These are phyloP conservation scores for Metschnikowia santaceciliae DNA, from an alignment of 805 yeast genomes.

Conservation along the genomic window DNA sequence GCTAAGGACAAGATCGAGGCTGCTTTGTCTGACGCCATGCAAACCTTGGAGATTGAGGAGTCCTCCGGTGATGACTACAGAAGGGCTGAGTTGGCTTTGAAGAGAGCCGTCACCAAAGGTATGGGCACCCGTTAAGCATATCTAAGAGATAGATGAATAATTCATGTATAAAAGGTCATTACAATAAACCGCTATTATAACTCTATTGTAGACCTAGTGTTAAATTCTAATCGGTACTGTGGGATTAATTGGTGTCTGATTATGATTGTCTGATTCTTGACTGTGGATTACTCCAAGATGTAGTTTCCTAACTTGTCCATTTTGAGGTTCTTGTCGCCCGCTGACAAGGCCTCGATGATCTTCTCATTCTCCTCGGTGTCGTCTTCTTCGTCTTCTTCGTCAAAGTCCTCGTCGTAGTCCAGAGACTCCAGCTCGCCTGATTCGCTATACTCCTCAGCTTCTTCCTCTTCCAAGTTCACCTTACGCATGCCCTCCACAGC, in stretches of 20 bases:
- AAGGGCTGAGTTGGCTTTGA: slow-evolving; percentile 98
- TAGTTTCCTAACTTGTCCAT: slow-evolving; percentile 84
- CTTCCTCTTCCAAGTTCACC: slow-evolving; percentile 25
- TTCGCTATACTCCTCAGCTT: slow-evolving; percentile 39
- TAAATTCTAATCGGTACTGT: no score
- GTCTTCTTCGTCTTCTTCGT: slow-evolving; percentile 27
- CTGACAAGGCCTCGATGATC: slow-evolving; percentile 65
- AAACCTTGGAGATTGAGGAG: slow-evolving; percentile 96
- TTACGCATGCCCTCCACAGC: slow-evolving; percentile 70
- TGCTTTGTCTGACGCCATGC: slow-evolving; percentile 97
- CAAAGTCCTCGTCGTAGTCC: slow-evolving; percentile 31
- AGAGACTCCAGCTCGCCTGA: slow-evolving; percentile 21
- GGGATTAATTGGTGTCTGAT: no score
- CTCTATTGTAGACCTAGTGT: neutral
- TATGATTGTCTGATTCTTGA: no score
- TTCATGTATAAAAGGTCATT: slow-evolving; percentile 19
- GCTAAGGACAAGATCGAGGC: slow-evolving; percentile 96
- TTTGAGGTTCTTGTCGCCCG: slow-evolving; percentile 61
- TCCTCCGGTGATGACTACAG: slow-evolving; percentile 95
- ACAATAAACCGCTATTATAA: slow-evolving; percentile 1
- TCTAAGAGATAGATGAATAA: slow-evolving; percentile 14
- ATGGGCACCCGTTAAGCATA: slow-evolving; percentile 88
- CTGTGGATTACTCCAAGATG: slow-evolving; percentile 46
- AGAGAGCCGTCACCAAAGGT: slow-evolving; percentile 99
- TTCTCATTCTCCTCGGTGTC: slow-evolving; percentile 43